Base-by-base conservation (phyloP, 2,329 filamentous ascomycete genomes). In the Penicillium expansum region DNA sequence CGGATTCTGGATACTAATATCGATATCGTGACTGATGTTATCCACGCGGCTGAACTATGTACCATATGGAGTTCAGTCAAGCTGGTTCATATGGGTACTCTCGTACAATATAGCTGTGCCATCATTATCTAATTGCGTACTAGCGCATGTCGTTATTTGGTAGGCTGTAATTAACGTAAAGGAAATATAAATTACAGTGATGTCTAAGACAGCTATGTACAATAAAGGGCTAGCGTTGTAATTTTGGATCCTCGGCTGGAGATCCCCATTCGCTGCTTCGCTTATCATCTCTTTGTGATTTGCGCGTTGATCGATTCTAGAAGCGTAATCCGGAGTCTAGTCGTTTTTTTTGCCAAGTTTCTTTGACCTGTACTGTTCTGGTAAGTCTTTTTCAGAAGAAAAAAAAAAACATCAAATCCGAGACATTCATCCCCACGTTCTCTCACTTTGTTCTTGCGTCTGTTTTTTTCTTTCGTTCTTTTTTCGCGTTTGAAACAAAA, bases 211-310 rank as follows among this genome's bases (percentile, higher is more conserved):
- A 38, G 7, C n/a, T 29, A 13, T 44, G 16, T 30, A n/a, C 22
- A 13, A 4, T 2, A 14, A 1, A 8, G 9, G 13, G 18, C 14
- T 39, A 49, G 35, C 11, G 10, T 7, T n/a, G 41, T 54, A 33
- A 13, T 41, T 47, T 20, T 16, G 32, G 4, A 16, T 16, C 27
- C 24, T 20, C 16, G 16, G 20, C 5, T 16, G 18, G 10, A 4
- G 35, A 27, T 39, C 43, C 48, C 47, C n/a, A 62, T 62, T 62
- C 48, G 60, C 38, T 48, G 18, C 20, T 51, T 61, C 52, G 58
- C 56, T 61, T 62, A 61, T 61, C 56, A 50, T 50, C 42, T 50
- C 45, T 41, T 48, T 37, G 24, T 51, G 44, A 50, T 52, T 42
- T 37, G 39, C 48, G 32, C 30, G 52, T 49, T 39, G 52, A 58